These are phyloP conservation scores for Chalaropsis ovoidea DNA, from an alignment of 2,329 filamentous ascomycete species.

Conservation along the genomic window DNA sequence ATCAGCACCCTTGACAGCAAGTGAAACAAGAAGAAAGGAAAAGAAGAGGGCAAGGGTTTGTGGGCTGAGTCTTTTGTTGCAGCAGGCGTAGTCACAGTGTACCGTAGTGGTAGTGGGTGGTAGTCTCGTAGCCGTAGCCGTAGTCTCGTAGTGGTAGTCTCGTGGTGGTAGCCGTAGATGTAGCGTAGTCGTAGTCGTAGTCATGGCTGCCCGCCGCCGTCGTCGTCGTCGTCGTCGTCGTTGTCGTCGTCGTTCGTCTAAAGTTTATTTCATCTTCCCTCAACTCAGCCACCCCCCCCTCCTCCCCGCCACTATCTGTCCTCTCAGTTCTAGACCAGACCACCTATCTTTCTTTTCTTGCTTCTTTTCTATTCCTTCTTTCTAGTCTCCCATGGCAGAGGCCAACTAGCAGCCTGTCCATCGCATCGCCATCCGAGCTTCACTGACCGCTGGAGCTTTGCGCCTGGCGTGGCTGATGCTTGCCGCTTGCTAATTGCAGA, in stretches of 20 bases:
- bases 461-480: slow-evolving; percentile 10
- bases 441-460: slow-evolving; percentile 14
- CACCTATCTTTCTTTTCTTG: neutral
- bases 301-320: neutral
- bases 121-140: no score
- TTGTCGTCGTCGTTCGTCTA: slow-evolving; percentile 2
- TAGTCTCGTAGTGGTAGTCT: no score
- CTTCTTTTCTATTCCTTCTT: neutral
- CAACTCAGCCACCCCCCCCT: neutral
- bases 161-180: neutral
- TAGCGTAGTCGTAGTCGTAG: no score
- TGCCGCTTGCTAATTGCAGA: slow-evolving; percentile 15
- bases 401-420: slow-evolving; percentile 3
- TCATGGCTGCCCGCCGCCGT: neutral
- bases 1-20: neutral
- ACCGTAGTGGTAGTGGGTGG: no score
- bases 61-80: no score
- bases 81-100: no score
- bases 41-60: no score
- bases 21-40: slow-evolving; percentile 6
- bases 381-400: slow-evolving; percentile 1
- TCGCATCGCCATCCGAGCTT: slow-evolving; percentile 10
- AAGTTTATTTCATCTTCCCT: neutral
- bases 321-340: slow-evolving; percentile 9
- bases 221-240: neutral